Base-by-base conservation (phyloP, 306 rosid species). In the Vigna hirtella region DNA sequence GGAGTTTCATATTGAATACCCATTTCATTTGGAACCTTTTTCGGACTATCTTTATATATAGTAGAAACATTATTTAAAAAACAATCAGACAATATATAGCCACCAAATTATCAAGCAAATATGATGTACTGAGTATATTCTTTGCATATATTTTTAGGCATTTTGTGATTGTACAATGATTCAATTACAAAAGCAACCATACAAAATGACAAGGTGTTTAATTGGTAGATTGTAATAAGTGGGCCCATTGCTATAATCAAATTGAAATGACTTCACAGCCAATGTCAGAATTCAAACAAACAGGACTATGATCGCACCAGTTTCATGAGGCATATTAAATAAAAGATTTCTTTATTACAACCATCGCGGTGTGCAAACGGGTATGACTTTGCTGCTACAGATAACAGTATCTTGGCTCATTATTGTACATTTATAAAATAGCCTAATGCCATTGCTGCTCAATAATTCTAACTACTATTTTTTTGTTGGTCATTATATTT, bases 251-350 rank as follows among this genome's bases (percentile, higher is more conserved):
- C 15, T 15, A 24, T 30, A 32, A 14, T 28, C 58, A 50, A 70
- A 70, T 53, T 34, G 38, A 50, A 50, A 52, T 32, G 36, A 18
- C 9, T 42, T 3, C 32, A 10, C 28, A 56, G 55, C 20, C 43
- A 58, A n/a, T 26, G 53, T 26, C 78, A 24, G 4, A 73, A 28
- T 74, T 74, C 32, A 74, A 74, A 74, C 32, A 58, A 74, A 24
- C 57, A 43, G 47, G 34, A 52, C 13, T 71, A 34, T 52, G 34
- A 34, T 12, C 13, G 49, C 48, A 52, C 48, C 48, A 7, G 6
- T 14, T 20, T 66, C 40, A 38, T 40, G 67, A 56, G 10, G 24
- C 67, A 22, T 20, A 20, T 38, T 55, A 20, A 55, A 55, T 18
- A 11, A 53, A 8, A 20, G 15, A 55, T 9, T 55, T 55, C 28